phyloP scores from a whole-genome alignment of 352 stramenopile species.

The Globisporangium okanoganense region DNA sequence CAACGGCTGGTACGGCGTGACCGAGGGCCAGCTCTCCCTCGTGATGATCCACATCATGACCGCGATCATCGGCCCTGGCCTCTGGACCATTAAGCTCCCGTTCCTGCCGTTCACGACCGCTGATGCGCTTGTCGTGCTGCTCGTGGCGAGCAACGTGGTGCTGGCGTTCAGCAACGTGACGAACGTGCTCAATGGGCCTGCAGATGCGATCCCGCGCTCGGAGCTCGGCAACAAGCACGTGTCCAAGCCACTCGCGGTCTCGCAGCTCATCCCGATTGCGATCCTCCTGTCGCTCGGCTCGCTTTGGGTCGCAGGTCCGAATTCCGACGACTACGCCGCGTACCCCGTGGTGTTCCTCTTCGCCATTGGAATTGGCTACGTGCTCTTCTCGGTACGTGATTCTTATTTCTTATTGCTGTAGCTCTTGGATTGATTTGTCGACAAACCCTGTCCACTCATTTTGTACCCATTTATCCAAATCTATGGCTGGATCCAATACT shows the following conservation, averaged over 20 bases:
- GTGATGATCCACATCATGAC: slow-evolving; percentile 62
- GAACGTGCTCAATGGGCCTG: slow-evolving; percentile 60
- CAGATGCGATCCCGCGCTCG: slow-evolving; percentile 48
- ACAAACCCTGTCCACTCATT: slow-evolving; percentile 6
- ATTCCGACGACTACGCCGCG: slow-evolving; percentile 52
- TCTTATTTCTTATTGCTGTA: background rate
- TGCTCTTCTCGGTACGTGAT: slow-evolving; percentile 75
- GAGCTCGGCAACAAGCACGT: slow-evolving; percentile 85
- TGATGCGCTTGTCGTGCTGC: slow-evolving; percentile 43
- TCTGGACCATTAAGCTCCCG: slow-evolving; percentile 49
- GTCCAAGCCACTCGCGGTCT: slow-evolving; percentile 70
- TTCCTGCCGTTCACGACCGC: slow-evolving; percentile 41
- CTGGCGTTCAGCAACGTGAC: slow-evolving; percentile 70
- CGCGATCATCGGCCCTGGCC: slow-evolving; percentile 45
- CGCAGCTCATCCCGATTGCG: slow-evolving; percentile 69
- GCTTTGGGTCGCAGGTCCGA: slow-evolving; percentile 71
- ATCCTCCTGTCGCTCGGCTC: slow-evolving; percentile 54
- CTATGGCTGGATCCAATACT: background rate
- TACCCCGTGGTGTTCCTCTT: slow-evolving; percentile 81
- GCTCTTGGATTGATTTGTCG: background rate
- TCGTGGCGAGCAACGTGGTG: slow-evolving; percentile 75
- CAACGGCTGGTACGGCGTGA: slow-evolving; percentile 82
- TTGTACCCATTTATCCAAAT: slow-evolving; percentile 1
- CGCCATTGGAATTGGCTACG: slow-evolving; percentile 75
- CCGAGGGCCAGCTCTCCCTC: slow-evolving; percentile 77